Base-by-base conservation (phyloP, 371 early-diverging fungal genomes). In the Mucor plumbeus region DNA sequence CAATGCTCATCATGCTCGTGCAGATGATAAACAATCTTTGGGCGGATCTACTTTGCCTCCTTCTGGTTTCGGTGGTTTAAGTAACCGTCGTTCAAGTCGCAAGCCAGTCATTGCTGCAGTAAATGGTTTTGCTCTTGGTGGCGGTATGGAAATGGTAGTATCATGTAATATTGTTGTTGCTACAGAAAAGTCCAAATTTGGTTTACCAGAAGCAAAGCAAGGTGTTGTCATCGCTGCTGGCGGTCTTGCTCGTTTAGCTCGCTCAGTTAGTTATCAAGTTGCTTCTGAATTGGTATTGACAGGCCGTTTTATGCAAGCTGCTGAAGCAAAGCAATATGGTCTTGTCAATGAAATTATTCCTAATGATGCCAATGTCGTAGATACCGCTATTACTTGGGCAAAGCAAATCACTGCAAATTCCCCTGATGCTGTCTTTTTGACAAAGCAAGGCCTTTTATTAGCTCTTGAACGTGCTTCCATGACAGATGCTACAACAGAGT, bases 101-200 rank as follows among this genome's bases (percentile, higher is more conserved):
- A 84, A 84, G 59, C 84, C 84, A n/a, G 67, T 84, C 5, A 82
- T 84, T 73, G 82, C 82, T 62, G 84, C 84, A 19, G 84, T 84
- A 21, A 76, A 84, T 71, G 84, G 84, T 9, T 79, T 72, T 61
- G 81, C 82, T 39, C 60, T 84, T 9, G 83, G 80, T 61, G 85
- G 85, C 40, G 85, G 85, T 47, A 79, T 79, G 58, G 85, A 85
- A 56, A 79, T 83, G 43, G 63, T 72, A 3, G 55, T 75, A 21
- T 73, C 78, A 1, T 82, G 82, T 60, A 81, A 85, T 60, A 77
- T 83, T 21, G 84, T 85, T 0, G 75, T 85, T 4, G 82, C 84
- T 17, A 79, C 82, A 4, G 67, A 80, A 40, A 65, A 71, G 17
- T 75, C 82, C 9, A 76, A 72, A 47, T 84, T 85, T 63, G 82